Conservation (phyloP, 176 grass and related monocot species). For the Paspalum vaginatum region DNA sequence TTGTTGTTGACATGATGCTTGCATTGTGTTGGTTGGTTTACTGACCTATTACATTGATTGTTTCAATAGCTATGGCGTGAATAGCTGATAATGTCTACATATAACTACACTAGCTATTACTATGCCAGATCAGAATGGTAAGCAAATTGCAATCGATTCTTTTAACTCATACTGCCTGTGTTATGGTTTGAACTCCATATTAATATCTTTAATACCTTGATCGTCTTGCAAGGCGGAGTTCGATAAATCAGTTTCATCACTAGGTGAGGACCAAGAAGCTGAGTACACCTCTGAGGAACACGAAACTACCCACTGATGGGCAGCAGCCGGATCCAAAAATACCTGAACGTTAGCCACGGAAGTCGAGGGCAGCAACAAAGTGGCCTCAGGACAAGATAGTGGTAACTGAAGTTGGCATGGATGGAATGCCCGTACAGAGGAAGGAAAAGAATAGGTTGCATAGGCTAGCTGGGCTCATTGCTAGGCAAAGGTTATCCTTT, state of each 20-base stretch:
- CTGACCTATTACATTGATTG: too few relatives aligned
- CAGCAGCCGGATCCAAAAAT: not conserved
- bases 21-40: too few relatives aligned
- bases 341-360: not conserved
- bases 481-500: not conserved
- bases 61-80: too few relatives aligned
- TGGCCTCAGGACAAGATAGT: not conserved
- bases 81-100: too few relatives aligned
- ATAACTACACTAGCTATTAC: too few relatives aligned
- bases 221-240: too few relatives aligned
- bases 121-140: too few relatives aligned
- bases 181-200: too few relatives aligned
- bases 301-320: not conserved
- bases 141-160: too few relatives aligned
- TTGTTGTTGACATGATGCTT: too few relatives aligned
- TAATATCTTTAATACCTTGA: too few relatives aligned
- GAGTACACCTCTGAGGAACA: not conserved
- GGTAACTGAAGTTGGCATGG: not conserved
- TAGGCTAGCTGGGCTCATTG: not conserved
- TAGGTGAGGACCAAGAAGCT: not conserved
- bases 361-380: not conserved
- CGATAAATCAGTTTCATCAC: not conserved
- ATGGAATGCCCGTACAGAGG: not conserved
- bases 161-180: too few relatives aligned
- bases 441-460: not conserved